Percentiles rank a stretch among this genome's conserved stretches.
These are phyloP conservation scores for Amauroascus niger DNA, from an alignment of 2,329 filamentous ascomycete species.

Conservation along the genomic window DNA sequence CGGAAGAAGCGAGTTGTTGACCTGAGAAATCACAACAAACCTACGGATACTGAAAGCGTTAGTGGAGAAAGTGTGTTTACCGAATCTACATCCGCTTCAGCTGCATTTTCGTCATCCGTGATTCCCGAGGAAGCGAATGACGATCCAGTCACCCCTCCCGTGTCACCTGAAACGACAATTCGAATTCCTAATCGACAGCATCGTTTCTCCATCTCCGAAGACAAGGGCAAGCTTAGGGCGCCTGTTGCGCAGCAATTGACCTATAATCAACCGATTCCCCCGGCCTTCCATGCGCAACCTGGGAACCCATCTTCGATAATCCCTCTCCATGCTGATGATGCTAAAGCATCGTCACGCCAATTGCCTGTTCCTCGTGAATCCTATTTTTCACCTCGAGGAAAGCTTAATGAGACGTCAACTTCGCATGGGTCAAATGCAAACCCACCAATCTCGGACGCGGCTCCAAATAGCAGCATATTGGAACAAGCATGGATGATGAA, in stretches of 20 bases:
- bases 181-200: constrained; percentile 7
- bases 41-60: constrained; percentile 34
- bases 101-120: constrained; percentile 45
- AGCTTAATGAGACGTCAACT: neutral
- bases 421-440: neutral
- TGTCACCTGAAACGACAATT: constrained; percentile 33
- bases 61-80: constrained; percentile 36
- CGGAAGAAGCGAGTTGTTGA: constrained; percentile 44
- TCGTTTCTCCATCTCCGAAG: constrained; percentile 3
- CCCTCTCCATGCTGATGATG: neutral
- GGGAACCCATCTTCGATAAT: neutral
- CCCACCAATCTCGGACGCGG: constrained; percentile 12
- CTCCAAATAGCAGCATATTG: constrained; percentile 30
- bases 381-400: neutral
- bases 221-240: constrained; percentile 1
- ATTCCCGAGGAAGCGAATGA: constrained; percentile 53
- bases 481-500: constrained; percentile 45
- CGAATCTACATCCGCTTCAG: constrained; percentile 38
- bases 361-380: neutral
- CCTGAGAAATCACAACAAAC: constrained; percentile 34
- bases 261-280: neutral
- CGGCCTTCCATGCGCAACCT: neutral
- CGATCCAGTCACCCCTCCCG: constrained; percentile 45
- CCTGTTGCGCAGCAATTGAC: constrained; percentile 1
- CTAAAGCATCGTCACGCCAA: neutral